Base-by-base conservation (phyloP, 2,329 filamentous ascomycete species). In the Botrytis byssoidea region DNA sequence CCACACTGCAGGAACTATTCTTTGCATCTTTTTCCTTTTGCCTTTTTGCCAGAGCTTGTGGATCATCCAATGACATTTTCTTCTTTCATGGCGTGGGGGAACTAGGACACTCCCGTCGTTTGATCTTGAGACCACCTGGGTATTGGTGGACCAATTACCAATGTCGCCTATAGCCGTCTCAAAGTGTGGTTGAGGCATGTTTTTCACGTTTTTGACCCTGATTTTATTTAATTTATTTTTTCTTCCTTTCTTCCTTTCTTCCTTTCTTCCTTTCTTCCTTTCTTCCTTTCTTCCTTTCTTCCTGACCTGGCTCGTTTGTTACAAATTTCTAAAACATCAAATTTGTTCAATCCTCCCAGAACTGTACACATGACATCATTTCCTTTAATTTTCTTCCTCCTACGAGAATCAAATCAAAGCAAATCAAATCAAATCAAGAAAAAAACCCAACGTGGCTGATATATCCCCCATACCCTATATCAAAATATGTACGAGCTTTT, bases 401-500 rank as follows among this genome's bases (percentile, higher is more conserved):
- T 59, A n/a, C 40, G 40, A 35, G 9, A 61, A 40, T 40, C 37
- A 40, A 12, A 40, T 40, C 37, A 40, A 12, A 40, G 12, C 40
- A 14, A 40, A 40, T 40, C 40, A 40, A 14, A 40, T 40, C 1
- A 10, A 40, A 40, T 35, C 1, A 37, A n/a, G 5, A 14, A n/a
- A 55, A 55, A n/a, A 55, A 29, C 22, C 35, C 20, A 64, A 64
- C 61, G 4, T 64, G 25, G 61, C 61, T 44, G 22, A 44, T 64
- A 64, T 64, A 64, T 40, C 61, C 61, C 60, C 61, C 61, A 64
- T 64, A 29, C 61, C 60, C 37, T 64, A 64, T 44, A 64, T 44
- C 61, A 42, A 20, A 29, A 37, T 14, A 12, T 42, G 25, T 42
- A 7, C 37, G 16, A 63, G 60, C 60, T 42, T 42, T 37, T 5